Percentiles rank a stretch among this genome's conserved stretches.
Evolutionary conservation across 2,329 filamentous ascomycete species (phyloP).

Genomic region (Diplodia corticola): DNA sequence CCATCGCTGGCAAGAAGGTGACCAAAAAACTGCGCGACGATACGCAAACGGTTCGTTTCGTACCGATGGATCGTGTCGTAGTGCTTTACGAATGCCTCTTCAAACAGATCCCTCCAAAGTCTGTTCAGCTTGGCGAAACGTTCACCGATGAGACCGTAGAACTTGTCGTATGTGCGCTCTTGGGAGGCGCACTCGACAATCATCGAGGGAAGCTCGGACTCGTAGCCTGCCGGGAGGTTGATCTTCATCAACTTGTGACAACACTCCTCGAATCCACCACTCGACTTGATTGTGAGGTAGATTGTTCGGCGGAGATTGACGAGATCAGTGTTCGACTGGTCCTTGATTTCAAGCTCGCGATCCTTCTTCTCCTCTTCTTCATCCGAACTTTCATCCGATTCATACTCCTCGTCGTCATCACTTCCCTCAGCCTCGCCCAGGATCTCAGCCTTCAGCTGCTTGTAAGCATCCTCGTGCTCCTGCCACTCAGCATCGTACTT

Average conservation of each 20-base stretch:
- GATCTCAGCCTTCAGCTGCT: constrained; percentile 88
- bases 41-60: constrained; percentile 91
- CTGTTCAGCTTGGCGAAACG: constrained; percentile 95
- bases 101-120: constrained; percentile 90
- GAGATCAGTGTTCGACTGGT: constrained; percentile 93
- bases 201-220: constrained; percentile 92
- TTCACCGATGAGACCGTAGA: constrained; percentile 92
- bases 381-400: constrained; percentile 66
- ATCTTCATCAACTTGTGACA: constrained; percentile 93
- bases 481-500: constrained; percentile 87
- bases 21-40: constrained; percentile 92
- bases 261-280: constrained; percentile 92
- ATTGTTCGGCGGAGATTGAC: constrained; percentile 92
- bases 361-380: constrained; percentile 76
- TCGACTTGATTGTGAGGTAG: constrained; percentile 97
- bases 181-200: constrained; percentile 96
- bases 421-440: constrained; percentile 78
- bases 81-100: constrained; percentile 85
- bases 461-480: constrained; percentile 86
- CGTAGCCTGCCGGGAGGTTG: constrained; percentile 80
- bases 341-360: constrained; percentile 90
- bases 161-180: constrained; percentile 96
- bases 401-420: constrained; percentile 67
- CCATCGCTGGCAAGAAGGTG: constrained; percentile 86
- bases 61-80: constrained; percentile 98